Evolutionary conservation across 495 filamentous ascomycete species (phyloP).

Genomic region (Friedmanniomyces endolithicus): DNA sequence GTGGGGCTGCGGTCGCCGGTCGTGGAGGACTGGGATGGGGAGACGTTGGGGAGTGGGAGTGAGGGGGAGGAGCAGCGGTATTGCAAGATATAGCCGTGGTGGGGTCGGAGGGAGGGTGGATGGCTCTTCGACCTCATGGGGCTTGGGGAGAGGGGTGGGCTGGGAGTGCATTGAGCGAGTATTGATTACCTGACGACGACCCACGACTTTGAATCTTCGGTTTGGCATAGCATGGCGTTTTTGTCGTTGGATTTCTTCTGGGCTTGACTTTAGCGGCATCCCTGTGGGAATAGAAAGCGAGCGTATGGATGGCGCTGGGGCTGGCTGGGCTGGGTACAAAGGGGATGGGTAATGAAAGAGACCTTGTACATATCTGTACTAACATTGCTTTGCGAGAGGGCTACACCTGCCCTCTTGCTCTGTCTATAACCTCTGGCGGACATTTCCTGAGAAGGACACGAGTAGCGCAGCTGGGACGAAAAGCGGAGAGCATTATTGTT

Average conservation of each 20-base stretch:
- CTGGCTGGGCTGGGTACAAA: no score
- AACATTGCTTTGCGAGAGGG: no score
- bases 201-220: not conserved
- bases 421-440: no score
- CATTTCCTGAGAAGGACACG: no score
- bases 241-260: no score
- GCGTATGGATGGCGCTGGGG: no score
- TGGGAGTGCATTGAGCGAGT: not conserved
- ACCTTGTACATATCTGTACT: no score
- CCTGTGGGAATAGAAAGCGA: not conserved
- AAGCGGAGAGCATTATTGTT: no score
- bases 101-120: not conserved
- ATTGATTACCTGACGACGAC: not conserved
- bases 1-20: slow-evolving; percentile 43
- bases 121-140: not conserved
- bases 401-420: no score
- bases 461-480: no score
- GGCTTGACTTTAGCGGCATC: not conserved
- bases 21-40: slow-evolving; percentile 47
- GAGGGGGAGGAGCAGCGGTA: slow-evolving; percentile 1
- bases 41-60: slow-evolving; percentile 36
- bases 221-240: not conserved
- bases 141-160: not conserved
- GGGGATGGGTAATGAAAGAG: no score
- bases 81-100: not conserved